Percentiles rank a stretch among this genome's conserved stretches.
These are phyloP conservation scores for Phaseolus coccineus DNA, from an alignment of 331 rosid genomes.

Conservation along the genomic window DNA sequence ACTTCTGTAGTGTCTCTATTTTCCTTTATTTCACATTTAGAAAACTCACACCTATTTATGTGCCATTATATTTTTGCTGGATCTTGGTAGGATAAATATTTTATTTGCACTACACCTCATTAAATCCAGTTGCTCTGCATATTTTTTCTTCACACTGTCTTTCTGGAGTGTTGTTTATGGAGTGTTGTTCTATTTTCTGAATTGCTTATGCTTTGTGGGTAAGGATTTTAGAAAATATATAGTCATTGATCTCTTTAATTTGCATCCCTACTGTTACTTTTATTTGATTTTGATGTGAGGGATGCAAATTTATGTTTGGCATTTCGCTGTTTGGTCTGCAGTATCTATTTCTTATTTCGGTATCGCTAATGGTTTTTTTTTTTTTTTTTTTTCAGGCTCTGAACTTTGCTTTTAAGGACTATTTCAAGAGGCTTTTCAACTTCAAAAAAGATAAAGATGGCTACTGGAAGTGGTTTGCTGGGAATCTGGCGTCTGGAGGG, in stretches of 20 bases:
- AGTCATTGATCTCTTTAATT: neutral
- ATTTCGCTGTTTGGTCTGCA: neutral
- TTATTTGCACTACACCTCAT: neutral
- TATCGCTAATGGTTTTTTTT: neutral
- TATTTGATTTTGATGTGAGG: conserved; percentile 3
- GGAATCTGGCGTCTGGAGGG: conserved; percentile 89
- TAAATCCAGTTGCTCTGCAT: neutral
- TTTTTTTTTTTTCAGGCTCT: conserved; percentile 60
- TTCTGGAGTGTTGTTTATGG: neutral
- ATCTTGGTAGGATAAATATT: neutral
- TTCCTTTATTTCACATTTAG: neutral
- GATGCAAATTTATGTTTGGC: neutral
- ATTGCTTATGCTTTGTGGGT: neutral
- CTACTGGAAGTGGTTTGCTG: conserved; percentile 94
- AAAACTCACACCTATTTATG: neutral
- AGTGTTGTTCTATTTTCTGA: conserved; percentile 14
- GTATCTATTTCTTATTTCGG: neutral
- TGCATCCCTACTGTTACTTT: neutral
- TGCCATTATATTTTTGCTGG: conserved; percentile 9
- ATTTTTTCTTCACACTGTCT: neutral
- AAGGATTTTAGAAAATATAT: neutral
- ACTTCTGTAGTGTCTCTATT: neutral
- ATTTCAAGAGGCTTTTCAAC: conserved; percentile 83
- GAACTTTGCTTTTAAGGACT: conserved; percentile 86
- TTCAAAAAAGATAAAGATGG: conserved; percentile 80